A percentile compares a stretch with the other conserved stretches of the same genome.
Evolutionary conservation across 495 filamentous ascomycete genomes (phyloP).

Genomic region (Podospora appendiculata): DNA sequence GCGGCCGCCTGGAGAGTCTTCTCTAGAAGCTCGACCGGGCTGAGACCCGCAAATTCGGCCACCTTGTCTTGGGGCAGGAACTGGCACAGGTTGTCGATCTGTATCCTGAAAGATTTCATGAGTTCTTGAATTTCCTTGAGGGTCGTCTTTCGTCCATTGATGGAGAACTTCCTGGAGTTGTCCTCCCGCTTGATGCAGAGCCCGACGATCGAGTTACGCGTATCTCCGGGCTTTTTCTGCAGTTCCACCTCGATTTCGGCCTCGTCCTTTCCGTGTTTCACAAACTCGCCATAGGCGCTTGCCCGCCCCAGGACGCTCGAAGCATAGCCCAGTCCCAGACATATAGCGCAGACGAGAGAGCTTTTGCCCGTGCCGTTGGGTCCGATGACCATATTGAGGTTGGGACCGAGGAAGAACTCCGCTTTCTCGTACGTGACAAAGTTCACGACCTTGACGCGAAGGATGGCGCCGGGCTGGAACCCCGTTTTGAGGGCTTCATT

Average conservation of each 20-base stretch:
- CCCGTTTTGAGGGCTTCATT: conserved; percentile 6
- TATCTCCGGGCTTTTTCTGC: conserved; percentile 42
- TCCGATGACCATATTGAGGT: conserved; percentile 97
- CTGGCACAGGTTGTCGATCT: conserved; percentile 96
- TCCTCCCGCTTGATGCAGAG: conserved; percentile 73
- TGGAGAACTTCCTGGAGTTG: conserved; percentile 64
- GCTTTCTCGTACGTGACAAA: conserved; percentile 94
- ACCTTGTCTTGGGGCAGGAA: conserved; percentile 97
- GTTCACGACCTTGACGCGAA: conserved; percentile 77
- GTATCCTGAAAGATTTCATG: conserved; percentile 66
- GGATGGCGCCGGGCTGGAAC: conserved; percentile 78
- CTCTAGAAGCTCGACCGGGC: conserved; percentile 72
- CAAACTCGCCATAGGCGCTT: conserved; percentile 77
- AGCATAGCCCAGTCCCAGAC: conserved; percentile 80
- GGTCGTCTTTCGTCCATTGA: conserved; percentile 54
- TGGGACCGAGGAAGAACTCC: conserved; percentile 83
- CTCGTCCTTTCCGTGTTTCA: conserved; percentile 77
- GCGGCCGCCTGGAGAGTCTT: conserved; percentile 86
- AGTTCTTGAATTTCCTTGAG: conserved; percentile 56
- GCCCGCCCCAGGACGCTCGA: conserved; percentile 82
- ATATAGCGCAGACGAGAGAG: conserved; percentile 95
- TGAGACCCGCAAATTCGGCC: conserved; percentile 82
- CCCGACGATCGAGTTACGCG: conserved; percentile 61
- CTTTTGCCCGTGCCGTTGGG: conserved; percentile 98
- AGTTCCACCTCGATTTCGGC: conserved; percentile 89